Conservation (phyloP, 257 asterid genomes). For the Solanum etuberosum region DNA sequence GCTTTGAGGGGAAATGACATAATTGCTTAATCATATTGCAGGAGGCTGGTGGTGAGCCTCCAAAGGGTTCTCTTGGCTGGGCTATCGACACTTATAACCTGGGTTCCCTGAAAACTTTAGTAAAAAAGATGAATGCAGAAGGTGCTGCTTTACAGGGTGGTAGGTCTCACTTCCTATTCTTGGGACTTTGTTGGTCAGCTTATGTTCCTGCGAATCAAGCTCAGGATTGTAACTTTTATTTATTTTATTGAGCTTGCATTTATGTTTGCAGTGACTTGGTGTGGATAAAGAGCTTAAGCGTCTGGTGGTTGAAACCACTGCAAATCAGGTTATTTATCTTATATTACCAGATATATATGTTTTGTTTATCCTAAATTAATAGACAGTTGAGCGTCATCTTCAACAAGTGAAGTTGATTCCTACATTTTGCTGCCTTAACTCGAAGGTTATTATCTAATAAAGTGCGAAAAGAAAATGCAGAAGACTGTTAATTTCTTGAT, state of each 20-base stretch:
- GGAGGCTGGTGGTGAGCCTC: conserved; percentile 84
- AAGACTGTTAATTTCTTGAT: too few relatives aligned
- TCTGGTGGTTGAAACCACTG: conserved; percentile 58
- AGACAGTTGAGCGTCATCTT: too few relatives aligned
- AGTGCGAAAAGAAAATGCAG: too few relatives aligned
- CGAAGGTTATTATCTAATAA: too few relatives aligned
- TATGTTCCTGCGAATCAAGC: too few relatives aligned
- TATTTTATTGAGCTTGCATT: background rate
- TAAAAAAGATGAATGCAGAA: conserved; percentile 62
- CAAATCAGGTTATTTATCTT: conserved; percentile 41
- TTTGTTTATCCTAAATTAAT: too few relatives aligned
- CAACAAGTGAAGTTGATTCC: too few relatives aligned
- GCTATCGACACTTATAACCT: conserved; percentile 41
- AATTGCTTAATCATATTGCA: conserved; percentile 8
- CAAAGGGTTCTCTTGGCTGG: conserved; percentile 47
- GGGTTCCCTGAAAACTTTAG: conserved; percentile 55
- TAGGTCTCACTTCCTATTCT: conserved; percentile 8
- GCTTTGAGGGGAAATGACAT: background rate
- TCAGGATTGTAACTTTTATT: too few relatives aligned
- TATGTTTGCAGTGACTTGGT: conserved; percentile 53
- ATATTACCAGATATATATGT: too few relatives aligned
- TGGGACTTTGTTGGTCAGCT: too few relatives aligned
- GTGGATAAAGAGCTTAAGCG: conserved; percentile 52
- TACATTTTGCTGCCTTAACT: too few relatives aligned
- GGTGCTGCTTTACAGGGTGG: conserved; percentile 88